A percentile compares a stretch with the other conserved stretches of the same genome.
These are phyloP conservation scores for Clathrospora elynae DNA, from an alignment of 2,329 filamentous ascomycete genomes.

Conservation along the genomic window DNA sequence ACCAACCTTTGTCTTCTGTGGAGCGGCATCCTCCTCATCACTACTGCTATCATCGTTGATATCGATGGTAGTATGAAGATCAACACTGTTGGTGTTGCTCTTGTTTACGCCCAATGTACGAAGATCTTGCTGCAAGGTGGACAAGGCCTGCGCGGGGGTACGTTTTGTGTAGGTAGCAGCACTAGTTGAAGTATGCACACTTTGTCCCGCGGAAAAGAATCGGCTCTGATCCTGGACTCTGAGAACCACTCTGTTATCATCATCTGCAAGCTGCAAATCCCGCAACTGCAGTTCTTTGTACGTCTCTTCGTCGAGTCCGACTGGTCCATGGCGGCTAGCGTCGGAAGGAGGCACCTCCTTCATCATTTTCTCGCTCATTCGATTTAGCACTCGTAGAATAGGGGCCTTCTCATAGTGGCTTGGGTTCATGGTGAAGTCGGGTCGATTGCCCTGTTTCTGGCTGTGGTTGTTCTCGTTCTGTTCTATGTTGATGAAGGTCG, in stretches of 20 bases:
- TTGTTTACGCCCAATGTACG: slow-evolving; percentile 49
- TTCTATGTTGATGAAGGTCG: slow-evolving; percentile 88
- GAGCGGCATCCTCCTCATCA: slow-evolving; percentile 63
- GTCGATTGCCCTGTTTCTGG: slow-evolving; percentile 81
- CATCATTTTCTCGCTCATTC: slow-evolving; percentile 90
- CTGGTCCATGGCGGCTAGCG: slow-evolving; percentile 66
- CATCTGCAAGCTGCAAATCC: slow-evolving; percentile 76
- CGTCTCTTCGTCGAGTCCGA: slow-evolving; percentile 72
- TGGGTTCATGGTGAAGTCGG: slow-evolving; percentile 88
- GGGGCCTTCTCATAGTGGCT: slow-evolving; percentile 75
- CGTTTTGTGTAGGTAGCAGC: slow-evolving; percentile 69
- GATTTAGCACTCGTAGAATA: slow-evolving; percentile 88
- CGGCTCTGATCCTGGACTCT: slow-evolving; percentile 86
- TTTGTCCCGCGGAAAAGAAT: slow-evolving; percentile 68
- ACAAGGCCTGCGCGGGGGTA: slow-evolving; percentile 70
- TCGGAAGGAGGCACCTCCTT: slow-evolving; percentile 82
- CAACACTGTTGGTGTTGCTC: slow-evolving; percentile 46
- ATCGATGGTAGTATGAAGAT: slow-evolving; percentile 68
- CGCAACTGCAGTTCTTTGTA: slow-evolving; percentile 76
- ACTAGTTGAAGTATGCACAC: slow-evolving; percentile 53
- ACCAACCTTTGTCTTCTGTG: slow-evolving; percentile 65
- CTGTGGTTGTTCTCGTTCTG: slow-evolving; percentile 96
- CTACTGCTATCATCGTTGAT: slow-evolving; percentile 68
- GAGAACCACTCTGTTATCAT: slow-evolving; percentile 78
- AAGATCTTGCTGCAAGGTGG: slow-evolving; percentile 67